Evolutionary conservation across 768 basidiomycete genomes (phyloP), one percentile per base, ranked within the genome.

Genomic region (Hypsizygus marmoreus): DNA sequence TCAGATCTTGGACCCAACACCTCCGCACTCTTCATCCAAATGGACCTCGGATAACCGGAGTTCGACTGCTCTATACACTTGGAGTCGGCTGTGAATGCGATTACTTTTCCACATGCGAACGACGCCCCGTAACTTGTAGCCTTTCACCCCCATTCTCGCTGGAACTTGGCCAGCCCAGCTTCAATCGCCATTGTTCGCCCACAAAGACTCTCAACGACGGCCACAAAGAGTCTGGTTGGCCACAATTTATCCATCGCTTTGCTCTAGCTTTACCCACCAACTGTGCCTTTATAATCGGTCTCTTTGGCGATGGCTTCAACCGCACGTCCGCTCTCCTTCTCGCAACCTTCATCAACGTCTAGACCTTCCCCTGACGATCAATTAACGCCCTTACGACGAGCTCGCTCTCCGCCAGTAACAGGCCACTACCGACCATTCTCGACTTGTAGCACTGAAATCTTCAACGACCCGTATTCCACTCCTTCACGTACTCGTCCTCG

Each of bases 361-460:
- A 12, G 39, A 39, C 40, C 54, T 33, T 40, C 49, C 20, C 51
- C 55, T 29, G 32, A 44, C 43, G 49, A 53, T 49, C 39, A 53
- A 4, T 29, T 44, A 26, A 20, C 49, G 22, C 51, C 48, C 13
- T 31, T 54, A 23, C 47, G 50, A 48, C 50, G 45, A 11, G 45
- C 56, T 35, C 36, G 43, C 6, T 51, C 47, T 5, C 50, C 45
- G 20, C 46, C 55, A 14, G 56, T 50, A 4, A 43, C 53, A 45
- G 63, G 67, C 31, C 72, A 74, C 47, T 74, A 75, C 49, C 67
- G 69, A 31, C 72, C 73, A 1, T 62, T 69, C 49, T 75, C 74
- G n/a, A n/a, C n/a, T n/a, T n/a, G n/a, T n/a, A n/a, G n/a, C n/a
- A n/a, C n/a, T n/a, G n/a, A n/a, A n/a, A n/a, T n/a, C n/a, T n/a